phyloP scores from a whole-genome alignment of 2,329 filamentous ascomycete species.

The Xylariaceae sp. region DNA sequence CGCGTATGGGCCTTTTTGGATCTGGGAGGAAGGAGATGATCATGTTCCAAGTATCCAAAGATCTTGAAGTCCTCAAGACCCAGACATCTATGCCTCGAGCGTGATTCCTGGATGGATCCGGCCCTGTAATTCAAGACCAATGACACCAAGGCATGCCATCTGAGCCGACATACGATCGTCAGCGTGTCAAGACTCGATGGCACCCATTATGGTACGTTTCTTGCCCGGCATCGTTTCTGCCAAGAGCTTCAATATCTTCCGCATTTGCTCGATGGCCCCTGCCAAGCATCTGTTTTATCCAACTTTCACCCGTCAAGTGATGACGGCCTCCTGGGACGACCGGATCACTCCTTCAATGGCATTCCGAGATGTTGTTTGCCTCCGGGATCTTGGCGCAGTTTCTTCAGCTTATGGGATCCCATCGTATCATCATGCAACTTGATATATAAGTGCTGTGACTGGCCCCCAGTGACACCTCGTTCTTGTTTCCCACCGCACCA shows the following conservation, averaged over 20 bases:
- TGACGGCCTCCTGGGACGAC: constrained; percentile 37
- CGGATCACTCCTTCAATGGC: constrained; percentile 35
- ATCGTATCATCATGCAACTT: constrained; percentile 18
- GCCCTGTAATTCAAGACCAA: too few species aligned
- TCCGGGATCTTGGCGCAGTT: constrained; percentile 26
- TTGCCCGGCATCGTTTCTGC: constrained; percentile 11
- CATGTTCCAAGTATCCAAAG: too few species aligned
- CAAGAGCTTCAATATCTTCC: constrained; percentile 16
- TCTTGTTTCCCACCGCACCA: constrained; percentile 27
- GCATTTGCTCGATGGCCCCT: constrained; percentile 17
- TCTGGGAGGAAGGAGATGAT: too few species aligned
- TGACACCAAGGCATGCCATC: too few species aligned
- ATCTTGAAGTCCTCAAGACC: too few species aligned
- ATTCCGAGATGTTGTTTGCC: constrained; percentile 35
- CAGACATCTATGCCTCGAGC: too few species aligned
- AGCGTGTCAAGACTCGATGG: background rate
- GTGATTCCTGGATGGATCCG: too few species aligned
- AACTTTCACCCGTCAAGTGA: constrained; percentile 16
- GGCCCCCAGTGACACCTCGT: constrained; percentile 20
- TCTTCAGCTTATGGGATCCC: constrained; percentile 23
- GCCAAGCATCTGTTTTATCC: constrained; percentile 26
- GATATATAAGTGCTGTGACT: constrained; percentile 37
- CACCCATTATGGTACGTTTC: constrained; percentile 11
- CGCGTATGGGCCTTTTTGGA: too few species aligned
- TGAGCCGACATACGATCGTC: background rate